Percentiles rank a stretch among this genome's conserved stretches.
phyloP scores from a whole-genome alignment of 768 basidiomycete species.

The Rhodotorula babjevae region DNA sequence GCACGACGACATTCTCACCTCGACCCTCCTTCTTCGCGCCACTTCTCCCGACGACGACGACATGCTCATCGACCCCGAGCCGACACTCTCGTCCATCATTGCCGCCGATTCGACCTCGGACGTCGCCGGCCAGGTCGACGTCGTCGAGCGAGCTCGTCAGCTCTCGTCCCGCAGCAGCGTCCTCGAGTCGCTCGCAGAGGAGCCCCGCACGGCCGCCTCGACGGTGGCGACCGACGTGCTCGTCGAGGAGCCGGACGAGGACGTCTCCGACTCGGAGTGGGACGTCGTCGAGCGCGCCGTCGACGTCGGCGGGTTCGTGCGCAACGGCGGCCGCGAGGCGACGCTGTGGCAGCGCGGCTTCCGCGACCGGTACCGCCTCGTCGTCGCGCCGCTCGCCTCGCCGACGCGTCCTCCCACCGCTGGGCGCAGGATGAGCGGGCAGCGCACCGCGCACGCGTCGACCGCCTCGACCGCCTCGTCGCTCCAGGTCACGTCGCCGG shows the following conservation, averaged over 20 bases:
- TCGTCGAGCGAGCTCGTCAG: constrained; percentile 39
- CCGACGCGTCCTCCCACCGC: neutral
- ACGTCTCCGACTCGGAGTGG: constrained; percentile 66
- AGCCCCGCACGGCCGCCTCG: neutral
- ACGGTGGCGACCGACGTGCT: neutral
- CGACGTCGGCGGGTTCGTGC: constrained; percentile 71
- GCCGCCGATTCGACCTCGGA: neutral
- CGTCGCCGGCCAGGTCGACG: neutral
- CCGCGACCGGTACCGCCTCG: constrained; percentile 74
- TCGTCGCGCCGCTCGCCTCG: constrained; percentile 12
- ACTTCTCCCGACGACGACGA: neutral
- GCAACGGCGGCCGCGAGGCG: constrained; percentile 59
- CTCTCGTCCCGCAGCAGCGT: constrained; percentile 46
- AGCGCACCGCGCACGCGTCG: neutral
- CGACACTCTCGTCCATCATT: neutral
- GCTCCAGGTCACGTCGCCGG: constrained; percentile 1
- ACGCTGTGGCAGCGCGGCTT: constrained; percentile 87
- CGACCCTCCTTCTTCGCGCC: neutral
- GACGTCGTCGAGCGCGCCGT: constrained; percentile 63
- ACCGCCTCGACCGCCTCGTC: constrained; percentile 9
- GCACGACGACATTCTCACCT: neutral
- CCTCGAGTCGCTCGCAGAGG: constrained; percentile 20
- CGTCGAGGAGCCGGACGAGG: constrained; percentile 56
- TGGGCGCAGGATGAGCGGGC: neutral
- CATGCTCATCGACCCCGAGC: neutral